Evolutionary conservation across 78 protist genomes (phyloP), one percentile per base, ranked within the genome.

Genomic region (Dictyostelium firmibasis): DNA sequence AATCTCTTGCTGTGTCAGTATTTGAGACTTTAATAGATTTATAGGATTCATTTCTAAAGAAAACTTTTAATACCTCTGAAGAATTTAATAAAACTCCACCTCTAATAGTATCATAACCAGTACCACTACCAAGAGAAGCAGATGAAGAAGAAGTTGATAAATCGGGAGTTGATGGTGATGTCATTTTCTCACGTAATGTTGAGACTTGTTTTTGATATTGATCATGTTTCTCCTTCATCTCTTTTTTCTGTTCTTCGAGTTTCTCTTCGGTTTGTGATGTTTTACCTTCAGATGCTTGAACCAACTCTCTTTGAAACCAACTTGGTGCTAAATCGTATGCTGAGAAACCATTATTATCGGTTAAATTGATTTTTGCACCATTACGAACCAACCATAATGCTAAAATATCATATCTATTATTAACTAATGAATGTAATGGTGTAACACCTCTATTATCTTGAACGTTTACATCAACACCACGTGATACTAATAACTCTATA

Each of bases 301-400:
- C 91, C 91, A 91, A 74, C 10, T 91, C 95, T 33, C 60, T 91
- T 60, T 91, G 95, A 33, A 91, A 83, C 91, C 88, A 91, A 38
- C 91, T 76, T 8, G 57, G 95, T 41, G 95, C 95, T 33, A 76
- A 47, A 83, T 91, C 95, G 27, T 44, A 82, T 6, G 95, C 72
- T 18, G 95, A 41, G 83, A 38, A 91, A 11, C 72, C 72, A 29
- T 91, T 91, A 25, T 41, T 70, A 75, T 91, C 95, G 4, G n/a
- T 14, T 2, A 91, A 2, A 47, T 91, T 31, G 5, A 91, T 82
- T 43, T 82, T 82, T 11, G 89, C 95, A 60, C 95, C 95, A 14
- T 91, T 60, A 44, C 91, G 60, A 70, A 91, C 60, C 36, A 91
- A 41, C 95, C 95, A 91, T 7, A 91, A 43, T 23, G 88, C 95